Percentiles rank a stretch among this genome's conserved stretches.
Evolutionary conservation across 2,329 filamentous ascomycete genomes (phyloP).

Genomic region (Beauveria scarabaeidicola): DNA sequence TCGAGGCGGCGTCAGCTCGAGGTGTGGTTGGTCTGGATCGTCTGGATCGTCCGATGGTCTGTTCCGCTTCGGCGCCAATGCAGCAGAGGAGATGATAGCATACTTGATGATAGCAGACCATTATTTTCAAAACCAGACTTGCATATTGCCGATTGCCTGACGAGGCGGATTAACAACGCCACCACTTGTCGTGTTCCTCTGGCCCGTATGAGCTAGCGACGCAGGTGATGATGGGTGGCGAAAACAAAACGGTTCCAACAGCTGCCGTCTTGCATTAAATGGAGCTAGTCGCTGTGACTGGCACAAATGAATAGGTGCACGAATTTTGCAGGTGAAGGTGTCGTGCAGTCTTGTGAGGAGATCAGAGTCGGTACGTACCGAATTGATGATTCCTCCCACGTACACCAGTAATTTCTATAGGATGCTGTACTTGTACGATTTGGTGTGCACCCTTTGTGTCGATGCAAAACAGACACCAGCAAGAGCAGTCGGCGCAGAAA

Average conservation of each 20-base stretch:
- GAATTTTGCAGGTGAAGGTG: too few relatives aligned
- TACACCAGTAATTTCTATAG: too few relatives aligned
- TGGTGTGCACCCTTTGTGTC: too few relatives aligned
- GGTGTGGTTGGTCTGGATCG: not conserved
- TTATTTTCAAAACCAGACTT: not conserved
- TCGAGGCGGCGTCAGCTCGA: not conserved
- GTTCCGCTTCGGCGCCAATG: not conserved
- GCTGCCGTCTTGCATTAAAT: not conserved
- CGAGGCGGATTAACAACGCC: not conserved
- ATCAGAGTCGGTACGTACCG: too few relatives aligned
- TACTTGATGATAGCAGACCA: not conserved
- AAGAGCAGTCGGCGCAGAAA: too few relatives aligned
- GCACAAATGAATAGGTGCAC: not conserved
- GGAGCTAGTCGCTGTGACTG: not conserved
- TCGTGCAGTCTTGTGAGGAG: too few relatives aligned
- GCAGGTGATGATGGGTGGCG: not conserved
- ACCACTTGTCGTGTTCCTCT: not conserved
- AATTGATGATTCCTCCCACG: too few relatives aligned
- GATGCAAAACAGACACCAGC: too few relatives aligned
- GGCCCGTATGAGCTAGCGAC: not conserved
- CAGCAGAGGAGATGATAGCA: not conserved
- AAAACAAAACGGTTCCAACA: not conserved
- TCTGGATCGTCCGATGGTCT: conserved; percentile 1
- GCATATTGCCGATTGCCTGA: conserved; percentile 6
- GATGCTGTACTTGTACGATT: too few relatives aligned